Evolutionary conservation across 1,139 yeast genomes (phyloP).

Genomic region (Lodderomyces margitis): DNA sequence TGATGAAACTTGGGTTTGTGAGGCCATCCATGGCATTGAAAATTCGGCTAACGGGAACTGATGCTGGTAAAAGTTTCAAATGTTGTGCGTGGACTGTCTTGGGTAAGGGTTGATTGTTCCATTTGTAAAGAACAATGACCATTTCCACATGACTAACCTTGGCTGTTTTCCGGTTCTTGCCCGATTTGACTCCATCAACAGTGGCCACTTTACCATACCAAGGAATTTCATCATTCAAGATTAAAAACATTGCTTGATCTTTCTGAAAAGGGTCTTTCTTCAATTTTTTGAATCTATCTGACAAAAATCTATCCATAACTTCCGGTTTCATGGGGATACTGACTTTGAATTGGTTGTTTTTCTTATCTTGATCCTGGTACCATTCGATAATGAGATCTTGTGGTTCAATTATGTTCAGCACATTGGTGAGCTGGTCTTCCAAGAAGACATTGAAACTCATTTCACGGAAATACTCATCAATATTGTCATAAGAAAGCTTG

Average conservation of each 20-base stretch:
- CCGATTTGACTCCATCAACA: constrained; percentile 28
- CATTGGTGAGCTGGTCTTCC: constrained; percentile 56
- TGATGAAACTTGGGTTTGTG: constrained; percentile 54
- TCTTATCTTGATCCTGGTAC: constrained; percentile 49
- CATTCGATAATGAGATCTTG: constrained; percentile 47
- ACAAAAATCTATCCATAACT: constrained; percentile 40
- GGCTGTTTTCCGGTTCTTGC: constrained; percentile 12
- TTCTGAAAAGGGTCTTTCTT: constrained; percentile 48
- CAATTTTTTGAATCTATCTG: constrained; percentile 38
- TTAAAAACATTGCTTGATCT: constrained; percentile 47
- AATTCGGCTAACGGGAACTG: constrained; percentile 61
- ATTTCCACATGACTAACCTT: constrained; percentile 28
- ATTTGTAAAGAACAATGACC: constrained; percentile 51
- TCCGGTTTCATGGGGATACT: constrained; percentile 38
- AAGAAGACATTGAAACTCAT: constrained; percentile 60
- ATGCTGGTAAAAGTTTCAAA: constrained; percentile 57
- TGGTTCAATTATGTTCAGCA: constrained; percentile 31
- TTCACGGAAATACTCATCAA: constrained; percentile 55
- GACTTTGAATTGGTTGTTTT: constrained; percentile 37
- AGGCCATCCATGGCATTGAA: constrained; percentile 63
- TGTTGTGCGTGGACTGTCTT: constrained; percentile 31
- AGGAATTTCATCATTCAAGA: constrained; percentile 36
- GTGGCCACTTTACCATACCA: constrained; percentile 50
- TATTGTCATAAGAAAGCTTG: constrained; percentile 45
- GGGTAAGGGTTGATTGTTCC: constrained; percentile 58